Conservation (phyloP, 2,329 filamentous ascomycete genomes). For the Aspergillus brasiliensis region DNA sequence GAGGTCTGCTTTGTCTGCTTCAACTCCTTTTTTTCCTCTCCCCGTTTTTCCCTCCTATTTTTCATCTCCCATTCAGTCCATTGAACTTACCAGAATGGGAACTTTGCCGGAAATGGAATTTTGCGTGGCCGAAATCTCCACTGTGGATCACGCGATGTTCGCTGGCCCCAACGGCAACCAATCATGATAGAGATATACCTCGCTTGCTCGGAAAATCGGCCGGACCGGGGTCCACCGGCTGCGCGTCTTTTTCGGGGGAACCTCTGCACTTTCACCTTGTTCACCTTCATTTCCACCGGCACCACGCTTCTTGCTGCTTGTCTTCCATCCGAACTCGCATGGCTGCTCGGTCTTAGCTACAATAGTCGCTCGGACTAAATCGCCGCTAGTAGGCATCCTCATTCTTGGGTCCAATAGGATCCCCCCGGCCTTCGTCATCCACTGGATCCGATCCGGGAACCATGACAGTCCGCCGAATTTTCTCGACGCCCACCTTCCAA, state of each 20-base stretch:
- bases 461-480: conserved; percentile 8
- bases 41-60: neutral
- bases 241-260: neutral
- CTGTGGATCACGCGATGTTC: neutral
- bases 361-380: conserved; percentile 5
- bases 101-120: conserved; percentile 3
- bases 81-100: neutral
- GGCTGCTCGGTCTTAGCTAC: conserved; percentile 5
- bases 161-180: neutral
- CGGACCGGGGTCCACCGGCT: conserved; percentile 6
- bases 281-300: neutral
- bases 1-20: too few species aligned
- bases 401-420: neutral
- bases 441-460: conserved; percentile 4
- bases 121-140: neutral
- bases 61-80: neutral
- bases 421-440: neutral
- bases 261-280: neutral
- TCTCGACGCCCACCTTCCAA: conserved; percentile 4
- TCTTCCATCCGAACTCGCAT: conserved; percentile 1
- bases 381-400: conserved; percentile 3
- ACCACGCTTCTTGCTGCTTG: neutral
- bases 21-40: neutral
- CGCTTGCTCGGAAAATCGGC: neutral
- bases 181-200: neutral